Evolutionary conservation across 805 yeast species (phyloP), one percentile per base, ranked within the genome.

Genomic region (Teunomyces gatunensis): DNA sequence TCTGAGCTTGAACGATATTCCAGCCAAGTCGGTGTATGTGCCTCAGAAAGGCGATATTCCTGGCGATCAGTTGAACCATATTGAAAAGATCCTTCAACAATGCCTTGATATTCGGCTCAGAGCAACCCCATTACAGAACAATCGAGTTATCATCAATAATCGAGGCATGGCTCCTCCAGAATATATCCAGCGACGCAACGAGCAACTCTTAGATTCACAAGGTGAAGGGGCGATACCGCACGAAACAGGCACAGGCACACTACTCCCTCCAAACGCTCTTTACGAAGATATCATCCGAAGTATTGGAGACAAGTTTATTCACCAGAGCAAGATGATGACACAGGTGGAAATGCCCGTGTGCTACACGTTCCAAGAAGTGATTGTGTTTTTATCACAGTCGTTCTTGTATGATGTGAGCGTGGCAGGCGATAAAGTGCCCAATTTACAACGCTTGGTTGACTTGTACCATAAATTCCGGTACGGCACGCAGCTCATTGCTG

Each of bases 391-490:
- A 30, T 63, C 57, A 10, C 21, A 21, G 15, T 10, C 35, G 20
- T 44, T 46, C 32, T 27, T 37, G 9, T 23, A 36, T 28, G 40
- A 39, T 12, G 37, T 30, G 23, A 20, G 20, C n/a, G 37, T 42
- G 7, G 21, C 43, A 4, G 23, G 23, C 10, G 45, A 42, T 6
- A 32, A 29, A 5, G 37, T 32, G 3, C 57, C 57, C 10, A 54
- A 61, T 25, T 36, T 58, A 3, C 47, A 44, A 3, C 37, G 54
- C 20, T 53, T 69, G 34, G 67, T 82, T 3, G 69, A 68, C 3
- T 62, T 79, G 11, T 90, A 89, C 66, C 96, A 90, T 54, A 68
- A 71, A 43, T 72, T 85, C 32, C 71, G 89, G 49, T 90, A 82
- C 63, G 79, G 92, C 5, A 86, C 87, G 2, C 63, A 71, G 15